phyloP scores from a whole-genome alignment of 352 stramenopile species.

The Globisporangium barbulae region DNA sequence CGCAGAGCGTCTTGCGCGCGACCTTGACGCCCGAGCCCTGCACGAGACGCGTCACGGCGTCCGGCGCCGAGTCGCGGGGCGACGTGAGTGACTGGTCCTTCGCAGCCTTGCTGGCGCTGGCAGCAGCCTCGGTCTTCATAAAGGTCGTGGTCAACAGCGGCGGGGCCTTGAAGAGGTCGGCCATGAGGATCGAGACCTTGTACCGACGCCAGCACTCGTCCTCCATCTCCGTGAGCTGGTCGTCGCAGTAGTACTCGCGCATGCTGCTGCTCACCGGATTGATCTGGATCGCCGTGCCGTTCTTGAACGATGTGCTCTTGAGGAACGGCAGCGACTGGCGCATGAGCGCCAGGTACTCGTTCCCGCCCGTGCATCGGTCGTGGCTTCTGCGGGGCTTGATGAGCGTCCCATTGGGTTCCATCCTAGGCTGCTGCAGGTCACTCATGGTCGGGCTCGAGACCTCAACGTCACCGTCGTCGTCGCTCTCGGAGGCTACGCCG shows the following conservation, averaged over 20 bases:
- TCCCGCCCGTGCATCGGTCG: slow-evolving; percentile 6
- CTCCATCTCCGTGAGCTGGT: slow-evolving; percentile 56
- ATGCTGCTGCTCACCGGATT: slow-evolving; percentile 47
- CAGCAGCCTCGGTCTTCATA: neutral
- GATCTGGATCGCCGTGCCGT: slow-evolving; percentile 46
- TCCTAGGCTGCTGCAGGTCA: neutral
- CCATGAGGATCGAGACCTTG: slow-evolving; percentile 63
- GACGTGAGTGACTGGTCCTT: neutral
- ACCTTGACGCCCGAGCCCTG: slow-evolving; percentile 19
- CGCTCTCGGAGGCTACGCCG: neutral
- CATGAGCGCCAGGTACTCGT: slow-evolving; percentile 14
- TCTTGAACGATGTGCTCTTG: slow-evolving; percentile 43
- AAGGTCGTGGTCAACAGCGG: neutral
- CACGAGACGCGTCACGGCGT: slow-evolving; percentile 8
- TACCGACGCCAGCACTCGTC: slow-evolving; percentile 72
- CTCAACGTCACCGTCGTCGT: neutral
- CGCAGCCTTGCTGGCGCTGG: neutral
- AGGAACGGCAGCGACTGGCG: slow-evolving; percentile 24
- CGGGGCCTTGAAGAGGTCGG: slow-evolving; percentile 27
- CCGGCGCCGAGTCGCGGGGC: neutral
- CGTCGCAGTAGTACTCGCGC: slow-evolving; percentile 44
- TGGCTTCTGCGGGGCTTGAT: slow-evolving; percentile 8
- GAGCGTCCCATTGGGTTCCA: neutral
- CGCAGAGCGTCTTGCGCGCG: slow-evolving; percentile 38
- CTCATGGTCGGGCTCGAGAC: neutral